These are phyloP conservation scores for Kitagawia praeruptora DNA, from an alignment of 129 eudicot species.

Conservation along the genomic window DNA sequence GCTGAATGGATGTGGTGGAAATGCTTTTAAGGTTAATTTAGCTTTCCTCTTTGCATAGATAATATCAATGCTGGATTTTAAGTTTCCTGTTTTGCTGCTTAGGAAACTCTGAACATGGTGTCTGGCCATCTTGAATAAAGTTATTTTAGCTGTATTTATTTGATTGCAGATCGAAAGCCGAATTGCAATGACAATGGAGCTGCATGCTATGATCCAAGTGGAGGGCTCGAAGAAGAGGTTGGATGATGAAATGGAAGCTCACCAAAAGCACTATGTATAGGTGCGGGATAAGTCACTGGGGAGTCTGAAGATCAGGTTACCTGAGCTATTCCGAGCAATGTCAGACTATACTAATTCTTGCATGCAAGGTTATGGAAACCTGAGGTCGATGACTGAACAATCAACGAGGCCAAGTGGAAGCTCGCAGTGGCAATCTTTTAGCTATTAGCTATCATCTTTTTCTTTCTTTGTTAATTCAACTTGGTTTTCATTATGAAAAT, in stretches of 20 bases:
- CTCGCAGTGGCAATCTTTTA: constrained; percentile 9
- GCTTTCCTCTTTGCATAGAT: no score
- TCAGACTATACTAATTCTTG: constrained; percentile 40
- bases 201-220: constrained; percentile 22
- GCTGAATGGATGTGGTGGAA: no score
- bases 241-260: constrained; percentile 78
- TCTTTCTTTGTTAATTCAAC: background rate
- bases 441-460: background rate
- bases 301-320: constrained; percentile 62
- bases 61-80: no score
- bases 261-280: constrained; percentile 72
- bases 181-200: no score
- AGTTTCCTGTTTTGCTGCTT: no score
- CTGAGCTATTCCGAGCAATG: constrained; percentile 84
- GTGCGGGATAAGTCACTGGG: constrained; percentile 90
- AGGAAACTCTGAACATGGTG: no score
- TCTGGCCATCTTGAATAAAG: no score
- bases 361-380: constrained; percentile 29
- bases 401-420: constrained; percentile 37
- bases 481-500: background rate
- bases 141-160: no score
- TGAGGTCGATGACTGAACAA: constrained; percentile 44
- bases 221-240: constrained; percentile 67
- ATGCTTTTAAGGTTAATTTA: no score
- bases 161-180: no score